A percentile compares a stretch with the other conserved stretches of the same genome.
These are phyloP conservation scores for Excoecaria agallocha DNA, from an alignment of 345 rosid genomes.

Conservation along the genomic window DNA sequence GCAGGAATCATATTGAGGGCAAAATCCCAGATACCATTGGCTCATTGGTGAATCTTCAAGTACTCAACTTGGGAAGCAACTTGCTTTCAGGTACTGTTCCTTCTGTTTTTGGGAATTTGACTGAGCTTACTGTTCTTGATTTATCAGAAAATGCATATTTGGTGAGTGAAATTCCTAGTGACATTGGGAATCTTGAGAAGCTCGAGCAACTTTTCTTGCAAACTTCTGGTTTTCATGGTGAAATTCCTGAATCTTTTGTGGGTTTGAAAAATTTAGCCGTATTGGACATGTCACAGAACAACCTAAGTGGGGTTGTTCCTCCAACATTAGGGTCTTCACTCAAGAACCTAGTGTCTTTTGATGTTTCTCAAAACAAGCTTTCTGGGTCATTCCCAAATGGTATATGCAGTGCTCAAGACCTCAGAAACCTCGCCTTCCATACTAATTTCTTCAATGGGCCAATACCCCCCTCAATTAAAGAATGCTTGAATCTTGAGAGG, in stretches of 20 bases:
- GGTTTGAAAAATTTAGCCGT: slow-evolving; percentile 53
- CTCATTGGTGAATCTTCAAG: slow-evolving; percentile 22
- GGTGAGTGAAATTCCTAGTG: slow-evolving; percentile 64
- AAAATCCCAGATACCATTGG: slow-evolving; percentile 30
- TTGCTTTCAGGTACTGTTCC: slow-evolving; percentile 34
- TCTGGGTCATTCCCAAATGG: slow-evolving; percentile 70
- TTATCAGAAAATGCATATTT: slow-evolving; percentile 68
- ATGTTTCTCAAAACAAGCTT: slow-evolving; percentile 76
- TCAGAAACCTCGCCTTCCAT: slow-evolving; percentile 60
- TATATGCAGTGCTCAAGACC: slow-evolving; percentile 59
- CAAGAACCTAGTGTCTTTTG: slow-evolving; percentile 65
- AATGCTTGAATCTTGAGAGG: slow-evolving; percentile 72
- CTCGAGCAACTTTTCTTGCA: slow-evolving; percentile 74
- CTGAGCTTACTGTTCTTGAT: slow-evolving; percentile 74
- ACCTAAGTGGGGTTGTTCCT: slow-evolving; percentile 67
- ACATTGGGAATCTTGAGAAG: slow-evolving; percentile 64
- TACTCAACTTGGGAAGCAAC: slow-evolving; percentile 34
- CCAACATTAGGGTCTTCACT: slow-evolving; percentile 50
- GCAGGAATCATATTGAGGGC: slow-evolving; percentile 31
- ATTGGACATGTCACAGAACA: slow-evolving; percentile 74
- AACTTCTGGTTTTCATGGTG: slow-evolving; percentile 75
- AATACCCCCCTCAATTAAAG: slow-evolving; percentile 50
- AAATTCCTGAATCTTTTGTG: slow-evolving; percentile 61
- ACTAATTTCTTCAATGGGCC: slow-evolving; percentile 68
- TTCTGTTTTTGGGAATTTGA: slow-evolving; percentile 58